Evolutionary conservation across 805 yeast genomes (phyloP), one percentile per base, ranked within the genome.

Genomic region (Zygosaccharomyces bailii): DNA sequence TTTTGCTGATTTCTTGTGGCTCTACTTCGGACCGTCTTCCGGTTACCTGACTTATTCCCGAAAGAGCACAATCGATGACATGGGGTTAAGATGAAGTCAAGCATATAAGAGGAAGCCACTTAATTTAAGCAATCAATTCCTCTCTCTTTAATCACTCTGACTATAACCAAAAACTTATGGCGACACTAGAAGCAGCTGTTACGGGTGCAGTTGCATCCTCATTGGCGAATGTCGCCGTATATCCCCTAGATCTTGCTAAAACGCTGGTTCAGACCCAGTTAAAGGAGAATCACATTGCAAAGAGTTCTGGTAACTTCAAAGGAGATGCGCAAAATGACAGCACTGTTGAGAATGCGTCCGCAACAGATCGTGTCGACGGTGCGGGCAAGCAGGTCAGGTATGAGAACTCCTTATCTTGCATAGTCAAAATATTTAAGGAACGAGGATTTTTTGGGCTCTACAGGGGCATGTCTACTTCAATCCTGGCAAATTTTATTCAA

Each of bases 201-300:
- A 80, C 86, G 39, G 96, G 95, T 0, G 87, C 95, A 0, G 71
- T 83, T 38, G 93, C 95, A 6, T 86, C 95, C 1, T 82, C 82
- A 17, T 61, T 84, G 39, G 95, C 96, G 32, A 87, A 85, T 66
- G 69, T 86, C 5, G 70, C 80, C 34, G 90, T 87, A 1, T 87
- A 87, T 57, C 96, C 96, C 0, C 66, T 87, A 35, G 96, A 87
- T 59, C 69, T 87, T 56, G 75, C 84, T 49, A 86, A 86, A 60
- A 84, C 93, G 0, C 70, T 82, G 46, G 77, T 86, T 35, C 95
- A 86, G 58, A 82, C 89, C 2, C 93, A 86, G 61, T 51, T 66
- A 20, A 59, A 60, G 35, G 42, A 45, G 18, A 24, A 37, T 5
- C 32, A 37, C 23, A 31, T 30, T 7, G 29, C 30, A 32, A 48